Evolutionary conservation across 208 protist genomes (phyloP).

Genomic region (Strigomonas galati): DNA sequence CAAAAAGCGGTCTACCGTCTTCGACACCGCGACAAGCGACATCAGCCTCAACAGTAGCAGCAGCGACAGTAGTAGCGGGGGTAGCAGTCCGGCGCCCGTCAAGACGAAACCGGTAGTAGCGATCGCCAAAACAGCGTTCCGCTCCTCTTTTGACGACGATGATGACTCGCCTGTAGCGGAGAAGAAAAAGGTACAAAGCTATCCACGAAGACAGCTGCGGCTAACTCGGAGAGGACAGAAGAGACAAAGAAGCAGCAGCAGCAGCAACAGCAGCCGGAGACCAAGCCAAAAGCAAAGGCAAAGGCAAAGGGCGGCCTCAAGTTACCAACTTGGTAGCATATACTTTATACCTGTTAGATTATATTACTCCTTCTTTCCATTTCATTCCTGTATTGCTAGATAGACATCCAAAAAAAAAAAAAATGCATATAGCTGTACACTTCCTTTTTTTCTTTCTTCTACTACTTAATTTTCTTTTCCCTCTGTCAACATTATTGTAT

Average conservation of each 20-base stretch:
- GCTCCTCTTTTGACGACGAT: conserved; percentile 12
- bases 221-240: too few species aligned
- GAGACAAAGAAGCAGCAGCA: not conserved
- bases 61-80: not conserved
- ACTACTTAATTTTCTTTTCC: conserved; percentile 5
- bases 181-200: not conserved
- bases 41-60: not conserved
- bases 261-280: not conserved
- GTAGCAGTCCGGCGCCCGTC: not conserved
- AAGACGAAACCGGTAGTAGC: not conserved
- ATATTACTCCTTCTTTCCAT: not conserved
- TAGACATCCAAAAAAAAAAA: conserved; percentile 1
- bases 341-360: not conserved
- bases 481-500: not conserved
- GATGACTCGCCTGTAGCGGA: conserved; percentile 1
- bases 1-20: not conserved
- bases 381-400: not conserved
- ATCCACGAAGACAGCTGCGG: too few species aligned
- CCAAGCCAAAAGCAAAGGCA: too few species aligned
- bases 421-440: not conserved
- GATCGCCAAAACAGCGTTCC: not conserved
- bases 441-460: not conserved
- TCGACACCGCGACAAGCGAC: not conserved
- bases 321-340: conserved; percentile 10
- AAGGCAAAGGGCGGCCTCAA: conserved; percentile 1